Evolutionary conservation across 2,329 filamentous ascomycete genomes (phyloP).

Genomic region (Didymella exigua): DNA sequence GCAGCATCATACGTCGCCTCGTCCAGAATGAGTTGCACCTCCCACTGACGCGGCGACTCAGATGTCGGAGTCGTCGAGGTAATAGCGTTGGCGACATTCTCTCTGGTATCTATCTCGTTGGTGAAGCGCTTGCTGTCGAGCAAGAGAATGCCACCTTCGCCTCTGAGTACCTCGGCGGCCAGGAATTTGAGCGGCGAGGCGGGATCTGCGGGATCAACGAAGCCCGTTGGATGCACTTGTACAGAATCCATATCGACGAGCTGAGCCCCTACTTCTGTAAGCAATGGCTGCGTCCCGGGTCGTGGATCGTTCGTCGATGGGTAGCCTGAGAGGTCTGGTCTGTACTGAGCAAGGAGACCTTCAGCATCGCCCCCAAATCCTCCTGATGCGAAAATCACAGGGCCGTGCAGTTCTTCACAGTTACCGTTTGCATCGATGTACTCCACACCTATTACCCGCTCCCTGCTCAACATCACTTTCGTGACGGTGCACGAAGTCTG

Average conservation of each 20-base stretch:
- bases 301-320: slow-evolving; percentile 68
- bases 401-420: slow-evolving; percentile 54
- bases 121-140: slow-evolving; percentile 60
- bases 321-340: slow-evolving; percentile 63
- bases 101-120: slow-evolving; percentile 67
- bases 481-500: slow-evolving; percentile 61
- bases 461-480: slow-evolving; percentile 50
- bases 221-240: slow-evolving; percentile 69
- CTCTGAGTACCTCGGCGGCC: slow-evolving; percentile 66
- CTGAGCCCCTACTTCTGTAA: slow-evolving; percentile 49
- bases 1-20: slow-evolving; percentile 61
- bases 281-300: slow-evolving; percentile 58
- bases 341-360: slow-evolving; percentile 61
- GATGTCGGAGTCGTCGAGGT: slow-evolving; percentile 27
- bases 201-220: slow-evolving; percentile 60
- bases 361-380: slow-evolving; percentile 67
- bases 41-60: slow-evolving; percentile 58
- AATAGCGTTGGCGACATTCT: slow-evolving; percentile 61
- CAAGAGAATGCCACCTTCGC: slow-evolving; percentile 66
- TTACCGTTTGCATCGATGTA: slow-evolving; percentile 49
- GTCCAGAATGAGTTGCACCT: slow-evolving; percentile 64
- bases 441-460: slow-evolving; percentile 59
- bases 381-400: slow-evolving; percentile 65
- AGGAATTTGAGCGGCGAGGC: slow-evolving; percentile 63
- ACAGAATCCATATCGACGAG: slow-evolving; percentile 58